Base-by-base conservation (phyloP, 176 grass and related monocot genomes). In the Oryza rufipogon region DNA sequence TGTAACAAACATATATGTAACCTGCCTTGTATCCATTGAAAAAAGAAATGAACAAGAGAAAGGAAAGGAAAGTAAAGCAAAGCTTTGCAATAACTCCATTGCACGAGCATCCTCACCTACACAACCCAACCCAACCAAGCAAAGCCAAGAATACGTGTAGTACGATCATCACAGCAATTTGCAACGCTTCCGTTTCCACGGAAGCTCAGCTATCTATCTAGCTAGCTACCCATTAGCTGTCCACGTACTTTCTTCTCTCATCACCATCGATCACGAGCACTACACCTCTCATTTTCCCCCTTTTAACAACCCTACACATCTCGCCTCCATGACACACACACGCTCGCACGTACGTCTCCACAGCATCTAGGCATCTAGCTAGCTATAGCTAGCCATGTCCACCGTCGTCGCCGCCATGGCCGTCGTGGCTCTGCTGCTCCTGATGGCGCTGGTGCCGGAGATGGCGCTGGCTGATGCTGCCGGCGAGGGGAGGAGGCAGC, bases 61-160 rank as follows among this genome's bases (percentile, higher is more conserved):
- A 38, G 0, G 36, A 38, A 38, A 38, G 36, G 12, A 39, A 20
- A 69, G 16, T 1, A 76, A 82, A 58, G 49, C 28, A 64, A 64
- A 52, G 68, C 14, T 47, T 25, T 26, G 74, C 68, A 49, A 80
- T 93, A 84, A 94, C 87, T 89, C 54, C 63, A 64, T 28, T 58
- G 86, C 92, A 92, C 92, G 92, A 83, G 90, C 61, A 85, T 88
- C 84, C 84, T 75, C 87, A 61, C 56, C 2, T 4, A 25, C 65
- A 80, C 81, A 81, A 75, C 85, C 78, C 52, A 58, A 58, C 49
- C 49, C 52, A 58, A 58, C 16, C 74, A 71, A 71, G 23, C 89
- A 77, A 69, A 2, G 39, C 47, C 25, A 73, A 13, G 71, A 36
- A 52, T 52, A 52, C 65, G 69, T 12, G 69, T 9, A 16, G 46